These are phyloP conservation scores for Backusella tarrabulga DNA, from an alignment of 192 early-diverging fungal species.

Conservation along the genomic window DNA sequence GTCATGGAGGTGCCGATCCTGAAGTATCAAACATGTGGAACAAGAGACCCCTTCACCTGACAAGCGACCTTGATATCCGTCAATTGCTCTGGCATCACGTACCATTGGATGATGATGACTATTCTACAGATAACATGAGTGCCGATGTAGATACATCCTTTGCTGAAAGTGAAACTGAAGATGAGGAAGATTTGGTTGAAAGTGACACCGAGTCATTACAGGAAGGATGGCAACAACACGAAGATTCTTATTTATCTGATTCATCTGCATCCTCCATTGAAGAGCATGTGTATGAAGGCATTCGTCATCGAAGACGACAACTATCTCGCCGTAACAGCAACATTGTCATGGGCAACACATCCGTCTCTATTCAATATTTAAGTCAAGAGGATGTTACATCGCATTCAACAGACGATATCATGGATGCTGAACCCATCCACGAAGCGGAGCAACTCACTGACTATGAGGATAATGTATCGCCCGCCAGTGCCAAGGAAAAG, in stretches of 20 bases:
- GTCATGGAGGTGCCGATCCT: slow-evolving; percentile 11
- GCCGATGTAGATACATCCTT: slow-evolving; percentile 19
- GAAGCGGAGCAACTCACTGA: slow-evolving; percentile 17
- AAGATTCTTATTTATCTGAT: not conserved
- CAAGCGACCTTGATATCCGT: slow-evolving; percentile 5
- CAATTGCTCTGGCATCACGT: not conserved
- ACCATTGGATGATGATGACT: slow-evolving; percentile 8
- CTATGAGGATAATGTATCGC: not conserved
- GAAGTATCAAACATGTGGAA: slow-evolving; percentile 18
- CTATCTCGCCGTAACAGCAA: not conserved
- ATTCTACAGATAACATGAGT: slow-evolving; percentile 9
- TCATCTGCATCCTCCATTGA: not conserved
- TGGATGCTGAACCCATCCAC: slow-evolving; percentile 25
- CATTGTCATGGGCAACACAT: not conserved
- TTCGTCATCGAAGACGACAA: slow-evolving; percentile 7
- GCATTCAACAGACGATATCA: slow-evolving; percentile 21
- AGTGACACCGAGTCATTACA: not conserved
- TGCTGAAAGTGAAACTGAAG: not conserved
- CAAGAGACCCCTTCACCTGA: slow-evolving; percentile 14
- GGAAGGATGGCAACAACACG: not conserved
- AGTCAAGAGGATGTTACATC: not conserved
- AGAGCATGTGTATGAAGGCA: not conserved
- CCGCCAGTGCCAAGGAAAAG: not conserved
- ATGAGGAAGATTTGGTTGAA: not conserved
- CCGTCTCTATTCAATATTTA: slow-evolving; percentile 10